Base-by-base conservation (phyloP, 495 filamentous ascomycete species). In the Xylaria curta region DNA sequence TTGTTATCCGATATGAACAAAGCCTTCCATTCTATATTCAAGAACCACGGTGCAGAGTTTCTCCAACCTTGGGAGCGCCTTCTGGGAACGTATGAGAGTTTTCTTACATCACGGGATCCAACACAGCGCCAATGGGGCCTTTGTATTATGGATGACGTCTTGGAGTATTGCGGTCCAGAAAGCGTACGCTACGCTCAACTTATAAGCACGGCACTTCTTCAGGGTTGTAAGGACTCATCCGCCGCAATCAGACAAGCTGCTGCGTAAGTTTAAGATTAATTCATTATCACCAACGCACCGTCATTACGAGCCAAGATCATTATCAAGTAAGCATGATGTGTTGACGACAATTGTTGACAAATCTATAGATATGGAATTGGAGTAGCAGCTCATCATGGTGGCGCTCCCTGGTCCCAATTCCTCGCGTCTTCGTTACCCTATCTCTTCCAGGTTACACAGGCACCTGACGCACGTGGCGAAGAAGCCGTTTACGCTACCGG, bases 1-100 rank as follows among this genome's bases (percentile, higher is more conserved):
- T 85, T 99, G 26, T 89, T 99, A 60, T 97, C 95, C 10, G 97
- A 99, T 78, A 99, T 99, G 97, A 99, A 98, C 90, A 99, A 99
- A 85, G 94, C 97, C 0, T 99, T 97, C 89, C 97, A 99, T 81
- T 96, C 93, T 56, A 94, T 99, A 75, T 98, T 98, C 86, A 98
- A 98, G 86, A 93, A 97, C 85, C 93, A 97, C 76, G 92, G 93
- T 68, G 86, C 88, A 21, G 79, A 85, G 36, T 99, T 98, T 88
- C 88, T 99, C 64, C 92, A 89, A 10, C 81, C 92, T 54, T 98
- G 95, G 95, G 90, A 96, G 76, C 89, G 90, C 31, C 87, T 99
- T 24, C 87, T 95, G 72, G 84, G 82, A 15, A 97, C 93, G 63
- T 99, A 98, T 81, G 89, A 94, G 72, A 85, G 85, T 28, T 98